phyloP scores from a whole-genome alignment of 305 asterid species.

The Solanum hybrid region DNA sequence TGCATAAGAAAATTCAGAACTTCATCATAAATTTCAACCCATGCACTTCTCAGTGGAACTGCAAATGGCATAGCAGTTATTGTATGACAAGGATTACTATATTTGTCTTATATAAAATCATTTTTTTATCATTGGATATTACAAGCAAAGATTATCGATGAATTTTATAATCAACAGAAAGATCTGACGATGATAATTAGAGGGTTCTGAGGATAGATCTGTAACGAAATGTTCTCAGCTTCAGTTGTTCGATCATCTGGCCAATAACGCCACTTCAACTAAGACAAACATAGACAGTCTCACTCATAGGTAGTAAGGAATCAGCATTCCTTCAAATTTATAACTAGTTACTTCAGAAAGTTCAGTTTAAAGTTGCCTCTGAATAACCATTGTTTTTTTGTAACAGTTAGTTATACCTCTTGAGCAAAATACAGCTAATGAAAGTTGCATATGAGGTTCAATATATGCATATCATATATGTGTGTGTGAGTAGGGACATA shows the following conservation, averaged over 20 bases:
- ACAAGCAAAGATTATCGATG: neutral
- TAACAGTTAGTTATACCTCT: neutral
- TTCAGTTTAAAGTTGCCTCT: neutral
- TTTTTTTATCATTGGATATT: neutral
- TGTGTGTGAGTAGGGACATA: constrained; percentile 14
- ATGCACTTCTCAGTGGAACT: neutral
- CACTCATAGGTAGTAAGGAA: neutral
- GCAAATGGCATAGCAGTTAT: neutral
- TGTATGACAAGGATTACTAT: neutral
- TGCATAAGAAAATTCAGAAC: constrained; percentile 8
- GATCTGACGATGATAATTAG: neutral
- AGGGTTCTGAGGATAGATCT: neutral
- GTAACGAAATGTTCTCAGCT: neutral
- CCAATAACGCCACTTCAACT: neutral
- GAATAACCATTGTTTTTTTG: neutral
- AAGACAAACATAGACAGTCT: neutral
- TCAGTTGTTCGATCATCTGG: neutral
- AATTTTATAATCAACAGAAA: neutral
- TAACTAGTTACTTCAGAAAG: neutral
- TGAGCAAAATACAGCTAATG: neutral
- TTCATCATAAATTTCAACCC: neutral
- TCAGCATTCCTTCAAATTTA: neutral
- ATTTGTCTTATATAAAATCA: neutral
- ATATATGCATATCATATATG: neutral
- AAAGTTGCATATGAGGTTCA: neutral